Percentiles rank a stretch among this genome's conserved stretches.
These are phyloP conservation scores for Myxozyma mucilagina DNA, from an alignment of 805 yeast genomes.

Conservation along the genomic window DNA sequence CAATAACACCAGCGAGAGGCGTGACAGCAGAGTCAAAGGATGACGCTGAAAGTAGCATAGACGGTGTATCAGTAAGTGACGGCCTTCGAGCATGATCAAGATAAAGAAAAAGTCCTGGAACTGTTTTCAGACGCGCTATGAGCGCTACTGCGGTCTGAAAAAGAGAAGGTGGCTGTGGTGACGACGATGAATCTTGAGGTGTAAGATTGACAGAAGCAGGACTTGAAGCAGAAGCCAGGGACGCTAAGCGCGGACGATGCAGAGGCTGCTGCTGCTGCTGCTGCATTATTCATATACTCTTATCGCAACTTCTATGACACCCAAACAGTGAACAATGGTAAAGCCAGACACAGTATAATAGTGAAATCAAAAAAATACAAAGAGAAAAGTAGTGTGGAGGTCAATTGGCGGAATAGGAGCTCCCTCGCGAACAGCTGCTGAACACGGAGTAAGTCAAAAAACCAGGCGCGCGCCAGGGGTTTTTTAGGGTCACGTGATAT, in stretches of 20 bases:
- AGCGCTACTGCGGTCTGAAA: constrained; percentile 36
- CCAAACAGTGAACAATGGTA: too few relatives aligned
- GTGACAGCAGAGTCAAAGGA: constrained; percentile 65
- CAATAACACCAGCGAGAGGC: constrained; percentile 49
- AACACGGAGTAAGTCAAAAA: background rate
- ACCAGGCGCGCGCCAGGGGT: background rate
- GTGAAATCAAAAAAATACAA: too few relatives aligned
- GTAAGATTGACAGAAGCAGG: background rate
- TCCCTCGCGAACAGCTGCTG: too few relatives aligned
- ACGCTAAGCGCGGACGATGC: background rate
- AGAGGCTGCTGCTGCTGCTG: constrained; percentile 7
- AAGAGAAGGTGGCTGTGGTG: constrained; percentile 28
- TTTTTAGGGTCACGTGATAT: background rate
- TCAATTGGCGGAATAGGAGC: too few relatives aligned
- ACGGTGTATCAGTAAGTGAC: constrained; percentile 26
- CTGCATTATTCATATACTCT: background rate
- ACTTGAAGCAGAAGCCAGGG: background rate
- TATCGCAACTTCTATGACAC: too few relatives aligned
- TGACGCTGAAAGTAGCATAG: constrained; percentile 26
- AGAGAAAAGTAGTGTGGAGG: too few relatives aligned
- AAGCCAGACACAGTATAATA: too few relatives aligned
- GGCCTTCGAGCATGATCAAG: constrained; percentile 24
- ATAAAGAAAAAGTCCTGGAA: constrained; percentile 32
- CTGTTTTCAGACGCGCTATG: constrained; percentile 29
- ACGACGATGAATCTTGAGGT: too few relatives aligned